These are phyloP conservation scores for Pyricularia grisea DNA, from an alignment of 2,329 filamentous ascomycete genomes.

Conservation along the genomic window DNA sequence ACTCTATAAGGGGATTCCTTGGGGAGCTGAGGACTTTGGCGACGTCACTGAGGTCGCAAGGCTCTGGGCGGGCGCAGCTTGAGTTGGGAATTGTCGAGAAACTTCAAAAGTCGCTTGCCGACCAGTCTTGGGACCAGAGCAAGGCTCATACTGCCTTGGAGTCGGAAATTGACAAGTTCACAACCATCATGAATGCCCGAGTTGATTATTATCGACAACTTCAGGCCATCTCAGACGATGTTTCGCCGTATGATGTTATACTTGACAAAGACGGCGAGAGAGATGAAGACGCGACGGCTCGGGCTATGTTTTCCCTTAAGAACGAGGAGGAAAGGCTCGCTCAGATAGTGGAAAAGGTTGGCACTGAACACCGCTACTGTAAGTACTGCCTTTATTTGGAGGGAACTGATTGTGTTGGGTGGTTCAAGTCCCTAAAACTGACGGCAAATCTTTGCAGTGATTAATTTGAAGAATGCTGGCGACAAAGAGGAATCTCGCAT, in stretches of 20 bases:
- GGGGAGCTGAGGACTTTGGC: constrained; percentile 58
- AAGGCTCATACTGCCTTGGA: constrained; percentile 43
- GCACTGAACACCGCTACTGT: constrained; percentile 69
- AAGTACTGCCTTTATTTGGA: constrained; percentile 17
- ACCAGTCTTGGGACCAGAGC: constrained; percentile 27
- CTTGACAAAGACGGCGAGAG: constrained; percentile 32
- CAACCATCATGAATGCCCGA: constrained; percentile 70
- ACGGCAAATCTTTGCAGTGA: constrained; percentile 25
- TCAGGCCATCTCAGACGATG: constrained; percentile 82
- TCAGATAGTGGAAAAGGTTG: constrained; percentile 49
- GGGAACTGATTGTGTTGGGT: neutral
- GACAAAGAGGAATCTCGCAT: constrained; percentile 55
- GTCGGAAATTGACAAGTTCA: constrained; percentile 68
- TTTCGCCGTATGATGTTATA: constrained; percentile 62
- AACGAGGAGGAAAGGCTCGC: constrained; percentile 40
- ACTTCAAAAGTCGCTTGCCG: constrained; percentile 45
- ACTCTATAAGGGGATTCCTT: constrained; percentile 63
- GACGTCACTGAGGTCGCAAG: neutral
- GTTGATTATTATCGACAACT: constrained; percentile 86
- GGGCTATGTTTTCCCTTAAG: constrained; percentile 30
- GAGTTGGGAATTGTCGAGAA: constrained; percentile 60
- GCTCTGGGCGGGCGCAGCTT: constrained; percentile 36
- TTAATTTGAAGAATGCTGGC: constrained; percentile 47
- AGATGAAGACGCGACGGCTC: neutral
- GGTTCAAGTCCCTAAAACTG: constrained; percentile 10